Base-by-base conservation (phyloP, 2,329 filamentous ascomycete genomes). In the Colletotrichum tropicicola region DNA sequence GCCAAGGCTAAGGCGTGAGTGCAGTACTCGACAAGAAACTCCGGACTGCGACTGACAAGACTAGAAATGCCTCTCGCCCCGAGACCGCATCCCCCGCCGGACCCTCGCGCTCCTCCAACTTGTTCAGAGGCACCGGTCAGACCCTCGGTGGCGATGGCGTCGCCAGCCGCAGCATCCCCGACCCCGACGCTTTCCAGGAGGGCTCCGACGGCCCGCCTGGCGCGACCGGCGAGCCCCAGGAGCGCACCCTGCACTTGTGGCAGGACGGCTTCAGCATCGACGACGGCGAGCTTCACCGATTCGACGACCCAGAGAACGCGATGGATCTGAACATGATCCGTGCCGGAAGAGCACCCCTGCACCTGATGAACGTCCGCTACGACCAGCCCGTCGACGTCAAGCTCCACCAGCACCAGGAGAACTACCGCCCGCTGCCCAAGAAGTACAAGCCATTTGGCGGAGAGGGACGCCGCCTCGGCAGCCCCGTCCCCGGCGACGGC, bases 201-300 rank as follows among this genome's bases (percentile, higher is more conserved):
- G 63, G 59, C 15, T 68, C 74, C 2, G 67, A 70, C n/a, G 67
- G 70, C 72, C 35, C 75, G 74, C 53, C 74, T 68, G 63, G 72
- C 72, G 48, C 71, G 75, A 56, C 75, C 15, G 79, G 77, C 9
- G 80, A 85, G 32, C 84, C 86, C 5, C 88, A 91, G 66, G 87
- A 88, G 53, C 89, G 92, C 53, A 86, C 88, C 10, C 83, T 97
- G 56, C 92, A 95, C 72, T 84, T 96, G 45, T 97, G 93, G 93
- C 85, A 86, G 43, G 90, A 97, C 73, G 93, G 93, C 13, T 95
- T 96, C 79, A 95, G 92, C 68, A 89, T 97, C 66, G 92, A 94
- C 65, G 92, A 96, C 72, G 93, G 93, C 27, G 87, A 89, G 48
- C 86, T 96, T 37, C 89, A 87, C 74, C 88, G 92, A 59, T 95